phyloP scores from a whole-genome alignment of 768 basidiomycete species.

The Lactarius sp. region DNA sequence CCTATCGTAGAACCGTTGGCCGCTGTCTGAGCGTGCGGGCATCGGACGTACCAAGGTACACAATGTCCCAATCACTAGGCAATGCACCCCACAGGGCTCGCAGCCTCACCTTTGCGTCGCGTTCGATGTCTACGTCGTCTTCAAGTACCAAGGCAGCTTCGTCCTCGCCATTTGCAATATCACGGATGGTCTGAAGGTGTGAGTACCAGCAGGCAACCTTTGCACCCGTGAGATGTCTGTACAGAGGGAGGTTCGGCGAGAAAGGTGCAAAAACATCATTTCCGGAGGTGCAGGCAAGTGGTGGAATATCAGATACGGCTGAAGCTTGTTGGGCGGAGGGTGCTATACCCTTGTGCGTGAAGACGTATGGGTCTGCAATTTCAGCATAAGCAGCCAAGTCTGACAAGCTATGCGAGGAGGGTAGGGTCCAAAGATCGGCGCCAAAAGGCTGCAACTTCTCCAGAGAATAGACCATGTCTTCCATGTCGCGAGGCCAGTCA shows the following conservation, averaged over 20 bases:
- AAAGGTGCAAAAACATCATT: constrained; percentile 39
- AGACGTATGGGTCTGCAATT: constrained; percentile 1
- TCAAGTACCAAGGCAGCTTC: constrained; percentile 57
- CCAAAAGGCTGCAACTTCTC: constrained; percentile 16
- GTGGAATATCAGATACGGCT: neutral
- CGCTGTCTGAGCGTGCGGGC: neutral
- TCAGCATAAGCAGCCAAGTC: neutral
- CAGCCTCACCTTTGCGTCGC: constrained; percentile 45
- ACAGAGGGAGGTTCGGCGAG: constrained; percentile 37
- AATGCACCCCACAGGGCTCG: constrained; percentile 45
- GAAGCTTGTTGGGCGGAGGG: neutral
- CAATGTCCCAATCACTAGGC: constrained; percentile 64
- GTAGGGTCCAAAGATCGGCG: constrained; percentile 27
- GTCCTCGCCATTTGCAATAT: constrained; percentile 33
- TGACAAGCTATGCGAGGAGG: constrained; percentile 4
- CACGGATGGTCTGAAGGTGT: constrained; percentile 50
- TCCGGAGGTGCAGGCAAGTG: constrained; percentile 26
- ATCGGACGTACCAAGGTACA: constrained; percentile 54
- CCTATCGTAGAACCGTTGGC: constrained; percentile 38
- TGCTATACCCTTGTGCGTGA: neutral
- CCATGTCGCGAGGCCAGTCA: constrained; percentile 27
- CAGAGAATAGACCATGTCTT: constrained; percentile 12
- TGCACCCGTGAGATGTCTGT: constrained; percentile 50
- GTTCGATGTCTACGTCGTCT: constrained; percentile 78
- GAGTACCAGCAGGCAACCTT: constrained; percentile 73